Conservation (phyloP, 2,329 filamentous ascomycete genomes). For the Pestalotiopsis sp. region DNA sequence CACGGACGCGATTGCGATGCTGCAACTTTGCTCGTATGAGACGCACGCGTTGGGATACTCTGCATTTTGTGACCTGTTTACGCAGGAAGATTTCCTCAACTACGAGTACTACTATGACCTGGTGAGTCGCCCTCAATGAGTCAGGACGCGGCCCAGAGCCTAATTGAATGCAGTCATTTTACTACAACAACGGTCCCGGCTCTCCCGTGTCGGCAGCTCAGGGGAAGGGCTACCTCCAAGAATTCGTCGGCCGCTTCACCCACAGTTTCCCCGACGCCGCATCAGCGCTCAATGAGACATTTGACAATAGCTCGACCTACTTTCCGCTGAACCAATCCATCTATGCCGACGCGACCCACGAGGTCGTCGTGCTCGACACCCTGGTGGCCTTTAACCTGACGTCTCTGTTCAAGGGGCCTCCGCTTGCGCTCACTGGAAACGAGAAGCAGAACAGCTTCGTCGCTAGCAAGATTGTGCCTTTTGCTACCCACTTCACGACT, state of each 20-base stretch:
- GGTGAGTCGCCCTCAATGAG: constrained; percentile 24
- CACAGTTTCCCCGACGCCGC: constrained; percentile 28
- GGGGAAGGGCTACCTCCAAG: constrained; percentile 34
- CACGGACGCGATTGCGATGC: constrained; percentile 40
- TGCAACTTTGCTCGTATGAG: constrained; percentile 39
- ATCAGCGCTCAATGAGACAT: constrained; percentile 34
- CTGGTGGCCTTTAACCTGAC: constrained; percentile 36
- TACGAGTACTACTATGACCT: constrained; percentile 47
- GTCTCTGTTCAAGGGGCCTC: constrained; percentile 30
- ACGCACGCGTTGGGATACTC: constrained; percentile 43
- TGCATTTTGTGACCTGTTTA: constrained; percentile 43
- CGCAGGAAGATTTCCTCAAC: constrained; percentile 43
- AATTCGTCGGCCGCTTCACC: constrained; percentile 34
- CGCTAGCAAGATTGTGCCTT: constrained; percentile 34
- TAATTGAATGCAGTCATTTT: constrained; percentile 24
- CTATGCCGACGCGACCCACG: constrained; percentile 45
- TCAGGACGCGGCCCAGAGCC: background rate
- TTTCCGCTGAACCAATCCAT: constrained; percentile 47
- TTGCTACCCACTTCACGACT: constrained; percentile 34
- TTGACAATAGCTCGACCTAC: constrained; percentile 42
- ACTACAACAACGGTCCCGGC: constrained; percentile 35
- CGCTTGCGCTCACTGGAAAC: constrained; percentile 25
- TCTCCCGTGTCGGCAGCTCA: constrained; percentile 36
- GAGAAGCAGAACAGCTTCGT: constrained; percentile 28
- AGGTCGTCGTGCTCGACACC: constrained; percentile 38